Evolutionary conservation across 2,329 filamentous ascomycete genomes (phyloP).

Genomic region (Cordyceps javanica): DNA sequence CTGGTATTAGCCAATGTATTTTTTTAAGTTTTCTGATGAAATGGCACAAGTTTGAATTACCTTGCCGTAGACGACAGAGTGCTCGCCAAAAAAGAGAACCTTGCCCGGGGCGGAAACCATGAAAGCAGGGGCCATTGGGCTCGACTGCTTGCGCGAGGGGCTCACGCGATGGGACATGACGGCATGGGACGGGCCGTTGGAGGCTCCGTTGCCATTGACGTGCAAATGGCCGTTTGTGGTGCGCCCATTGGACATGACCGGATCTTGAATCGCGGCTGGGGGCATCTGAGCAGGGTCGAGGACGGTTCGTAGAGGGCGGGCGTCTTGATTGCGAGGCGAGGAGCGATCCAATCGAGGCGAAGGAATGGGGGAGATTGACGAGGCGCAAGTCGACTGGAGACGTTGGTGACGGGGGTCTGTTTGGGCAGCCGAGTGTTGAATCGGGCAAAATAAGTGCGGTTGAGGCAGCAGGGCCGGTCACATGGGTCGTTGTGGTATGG

Average conservation of each 20-base stretch:
- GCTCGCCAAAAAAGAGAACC: constrained; percentile 96
- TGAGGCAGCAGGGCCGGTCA: background rate
- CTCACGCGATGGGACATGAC: constrained; percentile 30
- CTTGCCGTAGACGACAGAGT: constrained; percentile 97
- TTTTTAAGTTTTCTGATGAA: no score
- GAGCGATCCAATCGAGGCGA: no score
- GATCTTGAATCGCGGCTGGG: constrained; percentile 1
- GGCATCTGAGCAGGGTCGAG: no score
- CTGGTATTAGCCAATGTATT: background rate
- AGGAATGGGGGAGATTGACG: no score
- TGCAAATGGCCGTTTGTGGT: constrained; percentile 22
- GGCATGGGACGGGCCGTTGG: constrained; percentile 30
- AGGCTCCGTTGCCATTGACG: constrained; percentile 29
- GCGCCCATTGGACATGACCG: constrained; percentile 5
- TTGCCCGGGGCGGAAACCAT: constrained; percentile 98
- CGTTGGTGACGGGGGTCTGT: no score
- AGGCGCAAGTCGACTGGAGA: no score
- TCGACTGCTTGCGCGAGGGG: constrained; percentile 51
- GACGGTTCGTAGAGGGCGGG: background rate
- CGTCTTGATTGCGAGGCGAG: background rate
- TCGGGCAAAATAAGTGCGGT: background rate
- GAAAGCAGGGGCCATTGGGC: constrained; percentile 75
- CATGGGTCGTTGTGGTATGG: background rate
- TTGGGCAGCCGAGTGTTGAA: background rate
- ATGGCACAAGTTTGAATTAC: constrained; percentile 45